phyloP scores from a whole-genome alignment of 2,329 filamentous ascomycete species.

The Gnomoniopsis sp. region DNA sequence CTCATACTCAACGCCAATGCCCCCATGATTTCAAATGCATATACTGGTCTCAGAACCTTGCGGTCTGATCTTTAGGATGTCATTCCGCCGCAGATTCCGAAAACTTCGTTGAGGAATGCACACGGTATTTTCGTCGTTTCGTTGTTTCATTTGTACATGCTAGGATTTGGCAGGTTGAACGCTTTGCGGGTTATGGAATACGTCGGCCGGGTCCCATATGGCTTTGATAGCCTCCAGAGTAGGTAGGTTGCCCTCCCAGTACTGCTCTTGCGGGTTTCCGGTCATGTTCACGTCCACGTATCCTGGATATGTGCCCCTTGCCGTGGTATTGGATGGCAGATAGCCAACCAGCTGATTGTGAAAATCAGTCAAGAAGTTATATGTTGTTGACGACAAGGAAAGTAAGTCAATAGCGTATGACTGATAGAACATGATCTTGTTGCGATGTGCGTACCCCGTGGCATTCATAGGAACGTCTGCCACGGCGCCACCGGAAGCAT shows the following conservation, averaged over 20 bases:
- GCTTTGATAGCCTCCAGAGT: slow-evolving; percentile 47
- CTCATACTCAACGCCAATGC: not conserved
- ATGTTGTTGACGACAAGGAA: slow-evolving; percentile 41
- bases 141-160: not conserved
- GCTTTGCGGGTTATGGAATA: slow-evolving; percentile 60
- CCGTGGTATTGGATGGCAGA: slow-evolving; percentile 31
- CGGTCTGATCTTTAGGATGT: no score
- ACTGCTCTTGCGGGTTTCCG: slow-evolving; percentile 42
- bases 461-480: slow-evolving; percentile 51
- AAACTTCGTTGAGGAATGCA: not conserved
- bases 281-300: slow-evolving; percentile 55
- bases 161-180: slow-evolving; percentile 30
- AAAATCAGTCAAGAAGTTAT: slow-evolving; percentile 49
- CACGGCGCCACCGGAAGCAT: slow-evolving; percentile 58
- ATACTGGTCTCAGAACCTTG: no score
- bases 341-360: slow-evolving; percentile 38
- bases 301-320: slow-evolving; percentile 55
- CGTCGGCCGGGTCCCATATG: slow-evolving; percentile 47
- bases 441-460: slow-evolving; percentile 61
- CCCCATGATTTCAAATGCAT: no score
- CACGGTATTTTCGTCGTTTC: not conserved
- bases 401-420: slow-evolving; percentile 54
- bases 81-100: no score
- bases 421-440: slow-evolving; percentile 62
- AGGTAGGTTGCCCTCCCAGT: slow-evolving; percentile 53